Base-by-base conservation (phyloP, 179 eudicot species). In the Patellifolia procumbens region DNA sequence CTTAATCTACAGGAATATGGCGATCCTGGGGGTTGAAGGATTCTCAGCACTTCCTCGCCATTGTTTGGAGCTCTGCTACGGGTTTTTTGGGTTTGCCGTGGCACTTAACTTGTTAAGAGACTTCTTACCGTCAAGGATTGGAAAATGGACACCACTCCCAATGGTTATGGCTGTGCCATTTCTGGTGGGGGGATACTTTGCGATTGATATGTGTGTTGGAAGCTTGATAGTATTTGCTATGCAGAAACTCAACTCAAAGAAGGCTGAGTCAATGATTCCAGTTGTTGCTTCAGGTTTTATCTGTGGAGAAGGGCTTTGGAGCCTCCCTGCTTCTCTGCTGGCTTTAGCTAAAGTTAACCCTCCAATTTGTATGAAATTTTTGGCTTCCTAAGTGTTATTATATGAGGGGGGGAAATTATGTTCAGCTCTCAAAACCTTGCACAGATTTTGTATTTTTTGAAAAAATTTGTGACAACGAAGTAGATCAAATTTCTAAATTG, bases 221-320 rank as follows among this genome's bases (percentile, higher is more conserved):
- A 90, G 85, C 74, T 49, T 88, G 80, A 80, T 84, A 45, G 94
- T 91, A 81, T 84, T 86, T 67, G 43, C 76, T 28, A 86, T 86
- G 89, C 70, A 87, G 37, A 89, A 70, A 65, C 45, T 86, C 29
- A 74, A 89, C 29, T 20, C 84, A 9, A 79, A 60, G 79, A 83
- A 84, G 84, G 97, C 92, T 0, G 87, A 83, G 71, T 32, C 80
- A 65, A 86, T 90, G 92, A 80, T 86, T 17, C 92, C 97, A 0
- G 91, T 87, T 11, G 90, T 91, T 76, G 97, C 97, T 58, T 90
- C 94, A 17, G 97, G 97, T 55, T 81, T 90, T 72, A 92, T 92
- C n/a, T 88, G 94, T 72, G 97, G 97, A 7, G 97, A 91, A 78
- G 94, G 94, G 7, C 78, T 91, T 42, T 92, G 97, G 95, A 78